Evolutionary conservation across 1,139 yeast genomes (phyloP).

Genomic region (Zygoascus hellenicus): DNA sequence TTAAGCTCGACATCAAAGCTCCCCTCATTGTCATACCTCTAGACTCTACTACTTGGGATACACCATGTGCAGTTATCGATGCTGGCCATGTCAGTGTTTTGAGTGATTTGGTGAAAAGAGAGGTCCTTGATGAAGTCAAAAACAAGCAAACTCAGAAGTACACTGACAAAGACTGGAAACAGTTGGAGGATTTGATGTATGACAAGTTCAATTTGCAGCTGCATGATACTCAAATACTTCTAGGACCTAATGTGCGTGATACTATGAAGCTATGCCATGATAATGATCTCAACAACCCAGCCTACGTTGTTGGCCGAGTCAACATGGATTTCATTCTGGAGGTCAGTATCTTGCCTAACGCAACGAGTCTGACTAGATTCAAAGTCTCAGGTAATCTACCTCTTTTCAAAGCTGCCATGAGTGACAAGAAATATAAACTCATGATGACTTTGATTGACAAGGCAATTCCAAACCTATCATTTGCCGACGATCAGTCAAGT

Average conservation of each 20-base stretch:
- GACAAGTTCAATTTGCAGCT: conserved; percentile 75
- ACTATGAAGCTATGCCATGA: conserved; percentile 51
- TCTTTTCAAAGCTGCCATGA: conserved; percentile 58
- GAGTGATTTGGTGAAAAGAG: conserved; percentile 74
- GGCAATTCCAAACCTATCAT: conserved; percentile 56
- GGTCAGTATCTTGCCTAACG: conserved; percentile 78
- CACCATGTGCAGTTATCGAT: conserved; percentile 89
- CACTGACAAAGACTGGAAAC: conserved; percentile 65
- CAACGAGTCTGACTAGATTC: conserved; percentile 64
- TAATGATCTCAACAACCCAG: conserved; percentile 31
- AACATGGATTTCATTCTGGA: conserved; percentile 70
- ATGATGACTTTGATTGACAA: conserved; percentile 70
- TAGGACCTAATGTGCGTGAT: conserved; percentile 75
- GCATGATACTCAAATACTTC: conserved; percentile 81
- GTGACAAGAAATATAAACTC: conserved; percentile 86
- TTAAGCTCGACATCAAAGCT: conserved; percentile 84
- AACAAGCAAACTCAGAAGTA: conserved; percentile 58
- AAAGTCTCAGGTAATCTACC: conserved; percentile 82
- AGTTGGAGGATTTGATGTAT: conserved; percentile 74
- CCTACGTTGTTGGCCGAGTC: conserved; percentile 68
- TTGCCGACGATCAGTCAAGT: conserved; percentile 1
- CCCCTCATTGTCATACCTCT: conserved; percentile 88
- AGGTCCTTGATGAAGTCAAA: conserved; percentile 64
- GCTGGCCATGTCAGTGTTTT: conserved; percentile 90
- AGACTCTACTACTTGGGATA: conserved; percentile 69